Evolutionary conservation across 75 land plant genomes (phyloP), one percentile per base, ranked within the genome.

Genomic region (Pinus albicaulis): DNA sequence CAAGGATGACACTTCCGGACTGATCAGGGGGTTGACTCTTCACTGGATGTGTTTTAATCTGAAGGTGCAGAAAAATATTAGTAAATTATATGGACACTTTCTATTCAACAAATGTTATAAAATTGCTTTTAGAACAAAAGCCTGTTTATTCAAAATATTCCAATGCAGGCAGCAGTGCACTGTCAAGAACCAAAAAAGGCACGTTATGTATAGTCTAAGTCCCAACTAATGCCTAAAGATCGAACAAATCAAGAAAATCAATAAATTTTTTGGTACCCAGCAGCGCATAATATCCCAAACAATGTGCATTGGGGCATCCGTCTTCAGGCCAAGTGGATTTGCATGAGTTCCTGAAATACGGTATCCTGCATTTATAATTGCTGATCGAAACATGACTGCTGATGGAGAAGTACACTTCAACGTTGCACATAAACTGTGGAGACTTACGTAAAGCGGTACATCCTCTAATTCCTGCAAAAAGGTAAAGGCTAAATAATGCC

Each of bases 281-380:
- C 99, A 95, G 19, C 99, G 99, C 99, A 98, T 98, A 31, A 98
- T 98, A 74, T 98, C 99, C 99, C 99, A 98, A 61, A 98, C 86
- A 26, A 95, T 94, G 77, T 87, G 86, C 98, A 93, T 90, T 5
- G 98, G 96, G 31, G 99, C 99, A 87, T 98, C 92, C 12, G 99
- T 85, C 76, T 98, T 98, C 57, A 98, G 73, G 13, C 94, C 99
- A 71, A 95, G 63, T 7, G 98, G 98, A 74, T 82, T 88, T 41
- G 95, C 92, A 86, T 98, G 99, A 66, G 90, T 91, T 16, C 99
- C 96, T 11, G 99, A 98, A 53, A 95, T 87, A n/a, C 91, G 87
- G 77, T 91, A 98, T 73, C 99, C 99, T 56, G 99, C 96, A 86
- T 98, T 98, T 31, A 91, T 80, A 20, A 98, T 91, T 34, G 99